Base-by-base conservation (phyloP, 2,329 filamentous ascomycete genomes). In the Aspergillus clavatus region DNA sequence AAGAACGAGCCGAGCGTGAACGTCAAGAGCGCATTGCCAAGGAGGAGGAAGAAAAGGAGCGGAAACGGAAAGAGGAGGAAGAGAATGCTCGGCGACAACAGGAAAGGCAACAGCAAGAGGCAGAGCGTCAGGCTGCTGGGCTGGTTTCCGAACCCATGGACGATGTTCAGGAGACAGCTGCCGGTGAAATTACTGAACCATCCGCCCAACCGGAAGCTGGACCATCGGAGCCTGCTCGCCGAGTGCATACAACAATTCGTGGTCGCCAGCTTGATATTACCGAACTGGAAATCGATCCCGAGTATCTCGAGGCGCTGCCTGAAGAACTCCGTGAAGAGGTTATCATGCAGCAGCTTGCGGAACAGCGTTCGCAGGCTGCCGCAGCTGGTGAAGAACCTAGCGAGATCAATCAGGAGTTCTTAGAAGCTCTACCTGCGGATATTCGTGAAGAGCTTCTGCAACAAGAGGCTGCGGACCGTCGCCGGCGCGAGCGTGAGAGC, bases 311-410 rank as follows among this genome's bases (percentile, higher is more conserved):
- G 47, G 94, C 91, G n/a, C 73, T 98, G n/a, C 93, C 93, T 0
- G 93, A 98, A 57, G 94, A 98, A 50, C 83, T 97, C 62, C 81
- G 93, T 37, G 91, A 97, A 66, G 93, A 98, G 64, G 93, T 98
- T 39, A 87, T 98, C 53, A 89, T 94, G 65, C 84, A 90, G 51
- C 89, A 95, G 47, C 80, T 95, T 52, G 89, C 87, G 42, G 83
- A 88, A 53, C 81, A 91, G 54, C 83, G 91, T 51, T 86, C 86
- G 6, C 82, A 93, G 65, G 87, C 88, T 68, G 84, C 63, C 18
- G 79, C 73, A 70, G 77, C 80, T 21, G 80, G 82, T 14, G 87
- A 90, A 48, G 83, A 89, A 58, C 67, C 69, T 11, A 70, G 62
- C 33, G 67, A 71, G 47, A 91, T 95, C 50, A 91, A 89, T 67